Evolutionary conservation across 1,284 basidiomycete species (phyloP).

Genomic region (Cystobasidiaceae sp.): DNA sequence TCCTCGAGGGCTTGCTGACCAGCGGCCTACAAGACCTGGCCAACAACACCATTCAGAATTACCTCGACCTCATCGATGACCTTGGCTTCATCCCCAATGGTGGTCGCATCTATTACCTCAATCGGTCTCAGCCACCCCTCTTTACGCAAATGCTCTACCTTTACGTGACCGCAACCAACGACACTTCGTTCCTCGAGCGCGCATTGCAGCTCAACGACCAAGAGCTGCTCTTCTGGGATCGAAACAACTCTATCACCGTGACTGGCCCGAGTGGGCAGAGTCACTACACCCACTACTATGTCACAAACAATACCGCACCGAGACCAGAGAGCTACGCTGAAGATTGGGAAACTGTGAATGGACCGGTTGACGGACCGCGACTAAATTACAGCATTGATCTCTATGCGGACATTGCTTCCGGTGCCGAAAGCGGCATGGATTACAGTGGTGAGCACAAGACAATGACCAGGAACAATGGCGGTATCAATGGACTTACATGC

Average conservation of each 20-base stretch:
- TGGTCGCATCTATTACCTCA: slow-evolving; percentile 65
- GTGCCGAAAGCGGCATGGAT: slow-evolving; percentile 64
- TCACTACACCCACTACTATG: slow-evolving; percentile 64
- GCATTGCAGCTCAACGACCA: slow-evolving; percentile 63
- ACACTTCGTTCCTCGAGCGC: slow-evolving; percentile 59
- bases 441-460: slow-evolving; percentile 4
- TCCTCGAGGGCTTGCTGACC: slow-evolving; percentile 5
- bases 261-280: slow-evolving; percentile 63
- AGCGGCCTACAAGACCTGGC: slow-evolving; percentile 20
- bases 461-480: neutral
- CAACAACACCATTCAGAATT: slow-evolving; percentile 39
- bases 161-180: slow-evolving; percentile 59
- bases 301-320: slow-evolving; percentile 56
- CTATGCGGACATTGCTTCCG: slow-evolving; percentile 83
- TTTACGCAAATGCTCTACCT: slow-evolving; percentile 59
- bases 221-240: slow-evolving; percentile 76
- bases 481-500: neutral
- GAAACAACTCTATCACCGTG: slow-evolving; percentile 66
- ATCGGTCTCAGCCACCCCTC: slow-evolving; percentile 70
- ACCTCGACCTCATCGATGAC: slow-evolving; percentile 63
- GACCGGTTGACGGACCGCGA: slow-evolving; percentile 53
- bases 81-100: slow-evolving; percentile 90
- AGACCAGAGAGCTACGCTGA: slow-evolving; percentile 47
- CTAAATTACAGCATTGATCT: slow-evolving; percentile 46
- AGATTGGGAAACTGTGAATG: slow-evolving; percentile 73